A percentile compares a stretch with the other conserved stretches of the same genome.
Conservation (phyloP, 2,329 filamentous ascomycete genomes). For the Colletotrichum liaoningense region DNA sequence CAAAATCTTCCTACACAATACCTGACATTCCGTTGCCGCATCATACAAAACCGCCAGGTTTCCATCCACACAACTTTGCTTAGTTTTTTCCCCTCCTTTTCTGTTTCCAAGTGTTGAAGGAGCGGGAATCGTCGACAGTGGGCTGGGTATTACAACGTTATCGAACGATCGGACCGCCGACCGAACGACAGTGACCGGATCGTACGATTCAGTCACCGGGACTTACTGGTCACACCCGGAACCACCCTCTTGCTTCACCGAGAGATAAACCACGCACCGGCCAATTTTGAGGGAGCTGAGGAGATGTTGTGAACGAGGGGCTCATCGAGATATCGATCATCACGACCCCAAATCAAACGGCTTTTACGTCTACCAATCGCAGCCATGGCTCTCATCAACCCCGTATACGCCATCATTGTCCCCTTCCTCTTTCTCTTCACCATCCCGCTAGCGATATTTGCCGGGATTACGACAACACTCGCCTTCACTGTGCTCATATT, state of each 20-base stretch:
- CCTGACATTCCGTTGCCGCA: slow-evolving; percentile 15
- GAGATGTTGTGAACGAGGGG: slow-evolving; percentile 17
- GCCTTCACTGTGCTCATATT: slow-evolving; percentile 72
- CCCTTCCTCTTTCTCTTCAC: slow-evolving; percentile 73
- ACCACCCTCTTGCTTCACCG: background rate
- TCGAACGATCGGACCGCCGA: slow-evolving; percentile 35
- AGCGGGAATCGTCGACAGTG: slow-evolving; percentile 13
- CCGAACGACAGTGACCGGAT: slow-evolving; percentile 30
- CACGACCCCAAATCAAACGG: background rate
- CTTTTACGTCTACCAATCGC: slow-evolving; percentile 6
- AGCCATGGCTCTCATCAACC: slow-evolving; percentile 65
- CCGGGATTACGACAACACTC: slow-evolving; percentile 71
- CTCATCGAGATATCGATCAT: slow-evolving; percentile 4
- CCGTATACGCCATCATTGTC: slow-evolving; percentile 66
- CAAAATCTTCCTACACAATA: slow-evolving; percentile 21
- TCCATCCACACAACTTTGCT: background rate
- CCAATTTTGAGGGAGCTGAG: slow-evolving; percentile 9
- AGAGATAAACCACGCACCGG: slow-evolving; percentile 11
- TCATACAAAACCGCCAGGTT: slow-evolving; percentile 28
- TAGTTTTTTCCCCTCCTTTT: background rate
- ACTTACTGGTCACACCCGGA: slow-evolving; percentile 18
- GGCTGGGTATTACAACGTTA: slow-evolving; percentile 23
- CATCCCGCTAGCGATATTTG: slow-evolving; percentile 71
- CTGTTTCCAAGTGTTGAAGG: slow-evolving; percentile 3
- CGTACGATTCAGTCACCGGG: slow-evolving; percentile 33